A percentile compares a stretch with the other conserved stretches of the same genome.
These are phyloP conservation scores for Wolfiporia cocos DNA, from an alignment of 1,284 basidiomycete species.

Conservation along the genomic window DNA sequence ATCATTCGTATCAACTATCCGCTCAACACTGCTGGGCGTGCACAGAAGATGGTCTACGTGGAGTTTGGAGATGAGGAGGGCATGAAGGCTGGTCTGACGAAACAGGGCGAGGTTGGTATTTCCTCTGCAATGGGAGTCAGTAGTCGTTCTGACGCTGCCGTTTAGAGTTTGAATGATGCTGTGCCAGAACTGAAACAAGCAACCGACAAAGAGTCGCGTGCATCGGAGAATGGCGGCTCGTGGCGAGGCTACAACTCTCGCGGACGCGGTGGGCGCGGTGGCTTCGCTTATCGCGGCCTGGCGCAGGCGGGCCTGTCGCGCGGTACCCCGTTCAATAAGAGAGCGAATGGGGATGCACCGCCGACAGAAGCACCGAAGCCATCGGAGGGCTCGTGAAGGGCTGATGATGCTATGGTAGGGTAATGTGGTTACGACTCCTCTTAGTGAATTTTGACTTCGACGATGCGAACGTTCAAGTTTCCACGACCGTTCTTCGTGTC, in stretches of 20 bases:
- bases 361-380: constrained; percentile 14
- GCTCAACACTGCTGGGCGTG: constrained; percentile 38
- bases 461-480: too few species aligned
- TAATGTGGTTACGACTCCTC: too few species aligned
- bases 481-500: too few species aligned
- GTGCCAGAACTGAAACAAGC: constrained; percentile 64
- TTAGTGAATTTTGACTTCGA: too few species aligned
- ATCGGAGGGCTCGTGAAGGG: constrained; percentile 14
- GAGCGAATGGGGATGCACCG: constrained; percentile 25
- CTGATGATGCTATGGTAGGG: too few species aligned
- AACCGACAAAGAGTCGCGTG: constrained; percentile 55
- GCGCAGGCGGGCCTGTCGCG: constrained; percentile 63
- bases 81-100: constrained; percentile 72
- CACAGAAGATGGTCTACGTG: constrained; percentile 65
- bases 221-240: constrained; percentile 27
- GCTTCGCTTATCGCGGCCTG: constrained; percentile 55
- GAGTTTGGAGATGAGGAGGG: constrained; percentile 83
- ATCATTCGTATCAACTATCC: constrained; percentile 72
- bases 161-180: constrained; percentile 61
- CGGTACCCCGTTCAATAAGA: constrained; percentile 25
- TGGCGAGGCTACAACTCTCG: constrained; percentile 38
- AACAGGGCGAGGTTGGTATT: constrained; percentile 58
- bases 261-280: constrained; percentile 54
- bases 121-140: background rate
- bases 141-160: constrained; percentile 5